Evolutionary conservation across 371 early-diverging fungal genomes (phyloP).

Genomic region (Blakeslea trispora): DNA sequence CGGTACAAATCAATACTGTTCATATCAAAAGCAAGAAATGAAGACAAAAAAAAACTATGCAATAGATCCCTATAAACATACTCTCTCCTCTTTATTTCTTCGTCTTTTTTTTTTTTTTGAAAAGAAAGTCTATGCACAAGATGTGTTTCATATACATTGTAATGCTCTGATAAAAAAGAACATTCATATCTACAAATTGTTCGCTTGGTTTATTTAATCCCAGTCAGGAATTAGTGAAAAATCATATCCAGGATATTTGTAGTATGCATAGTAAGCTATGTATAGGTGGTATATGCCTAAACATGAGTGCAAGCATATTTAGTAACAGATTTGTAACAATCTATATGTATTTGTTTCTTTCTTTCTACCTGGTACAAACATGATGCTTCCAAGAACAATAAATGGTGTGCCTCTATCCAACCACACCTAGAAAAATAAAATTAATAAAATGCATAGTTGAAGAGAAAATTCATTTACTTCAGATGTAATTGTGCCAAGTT

Average conservation of each 20-base stretch:
- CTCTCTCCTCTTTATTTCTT: too few species aligned
- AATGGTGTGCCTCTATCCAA: constrained; percentile 60
- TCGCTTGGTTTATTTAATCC: constrained; percentile 24
- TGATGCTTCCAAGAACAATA: constrained; percentile 44
- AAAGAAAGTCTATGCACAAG: too few species aligned
- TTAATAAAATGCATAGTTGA: background rate
- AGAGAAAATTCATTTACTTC: constrained; percentile 28
- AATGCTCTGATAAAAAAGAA: background rate
- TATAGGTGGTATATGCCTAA: constrained; percentile 52
- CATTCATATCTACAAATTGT: background rate
- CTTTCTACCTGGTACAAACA: constrained; percentile 56
- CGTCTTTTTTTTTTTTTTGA: too few species aligned
- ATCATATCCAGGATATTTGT: constrained; percentile 55
- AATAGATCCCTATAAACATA: too few species aligned
- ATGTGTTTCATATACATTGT: background rate
- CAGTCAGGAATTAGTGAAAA: constrained; percentile 56
- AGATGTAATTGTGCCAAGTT: constrained; percentile 47
- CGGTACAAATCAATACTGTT: too few species aligned
- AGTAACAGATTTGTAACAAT: background rate
- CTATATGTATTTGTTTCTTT: background rate
- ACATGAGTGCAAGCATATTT: too few species aligned
- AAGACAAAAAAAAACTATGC: too few species aligned
- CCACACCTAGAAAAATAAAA: constrained; percentile 40
- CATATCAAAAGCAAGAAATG: too few species aligned
- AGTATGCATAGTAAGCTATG: constrained; percentile 55